A percentile compares a stretch with the other conserved stretches of the same genome.
These are phyloP conservation scores for Curvularia lunata DNA, from an alignment of 2,329 filamentous ascomycete species.

Conservation along the genomic window DNA sequence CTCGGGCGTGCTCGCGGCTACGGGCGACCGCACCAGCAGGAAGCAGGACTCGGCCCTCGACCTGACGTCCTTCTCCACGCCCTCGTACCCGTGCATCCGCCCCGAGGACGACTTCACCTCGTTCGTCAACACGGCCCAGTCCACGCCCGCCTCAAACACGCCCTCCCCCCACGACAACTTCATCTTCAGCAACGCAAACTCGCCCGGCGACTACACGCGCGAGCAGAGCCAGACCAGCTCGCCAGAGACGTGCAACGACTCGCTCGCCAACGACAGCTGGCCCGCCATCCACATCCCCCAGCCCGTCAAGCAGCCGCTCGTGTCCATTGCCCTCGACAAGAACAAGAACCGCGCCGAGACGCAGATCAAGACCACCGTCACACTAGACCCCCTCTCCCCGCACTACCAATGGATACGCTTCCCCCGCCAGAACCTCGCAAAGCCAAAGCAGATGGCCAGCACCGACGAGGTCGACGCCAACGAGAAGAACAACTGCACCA, in stretches of 20 bases:
- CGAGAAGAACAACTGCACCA: conserved; percentile 67
- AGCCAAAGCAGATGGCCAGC: conserved; percentile 87
- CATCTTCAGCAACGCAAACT: conserved; percentile 44
- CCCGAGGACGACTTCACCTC: conserved; percentile 24
- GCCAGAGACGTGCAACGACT: conserved; percentile 36
- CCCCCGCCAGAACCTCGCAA: conserved; percentile 89
- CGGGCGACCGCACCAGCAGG: conserved; percentile 20
- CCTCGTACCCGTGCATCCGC: conserved; percentile 22
- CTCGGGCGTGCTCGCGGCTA: conserved; percentile 9
- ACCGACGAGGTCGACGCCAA: conserved; percentile 71
- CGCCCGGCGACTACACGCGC: conserved; percentile 37
- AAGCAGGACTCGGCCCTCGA: conserved; percentile 38
- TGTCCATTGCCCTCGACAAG: conserved; percentile 39
- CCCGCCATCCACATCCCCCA: conserved; percentile 39
- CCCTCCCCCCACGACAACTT: conserved; percentile 38
- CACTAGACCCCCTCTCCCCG: conserved; percentile 74
- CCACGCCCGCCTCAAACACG: conserved; percentile 35
- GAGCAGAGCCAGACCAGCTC: conserved; percentile 43
- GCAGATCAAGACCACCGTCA: conserved; percentile 88
- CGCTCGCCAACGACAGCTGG: conserved; percentile 29
- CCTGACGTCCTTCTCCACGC: conserved; percentile 23
- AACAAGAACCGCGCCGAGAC: conserved; percentile 92
- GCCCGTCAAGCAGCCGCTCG: conserved; percentile 26
- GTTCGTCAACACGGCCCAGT: conserved; percentile 31
- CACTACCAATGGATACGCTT: conserved; percentile 83